A percentile compares a stretch with the other conserved stretches of the same genome.
These are phyloP conservation scores for Boletus rubropictus DNA, from an alignment of 768 basidiomycete species.

Conservation along the genomic window DNA sequence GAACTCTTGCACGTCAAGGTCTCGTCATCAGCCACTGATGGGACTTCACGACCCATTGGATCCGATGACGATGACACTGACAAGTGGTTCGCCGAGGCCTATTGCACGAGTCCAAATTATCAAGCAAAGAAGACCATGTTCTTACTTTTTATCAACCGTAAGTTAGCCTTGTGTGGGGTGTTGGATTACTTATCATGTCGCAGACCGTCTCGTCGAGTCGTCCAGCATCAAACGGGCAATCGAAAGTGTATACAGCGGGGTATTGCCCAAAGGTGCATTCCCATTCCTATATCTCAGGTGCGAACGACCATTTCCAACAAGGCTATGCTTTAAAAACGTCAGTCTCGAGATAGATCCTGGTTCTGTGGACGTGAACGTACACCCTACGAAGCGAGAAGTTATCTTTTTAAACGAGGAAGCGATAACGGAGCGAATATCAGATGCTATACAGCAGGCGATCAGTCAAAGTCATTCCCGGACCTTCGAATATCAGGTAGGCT, in stretches of 20 bases:
- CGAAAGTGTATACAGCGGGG: slow-evolving; percentile 76
- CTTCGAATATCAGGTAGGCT: slow-evolving; percentile 65
- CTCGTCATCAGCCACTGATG: slow-evolving; percentile 29
- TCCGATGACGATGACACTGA: slow-evolving; percentile 30
- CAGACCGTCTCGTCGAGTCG: slow-evolving; percentile 92
- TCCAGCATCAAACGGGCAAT: slow-evolving; percentile 79
- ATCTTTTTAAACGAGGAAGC: slow-evolving; percentile 89
- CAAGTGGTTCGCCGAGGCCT: slow-evolving; percentile 67
- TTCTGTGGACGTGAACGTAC: slow-evolving; percentile 94
- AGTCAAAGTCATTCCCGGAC: slow-evolving; percentile 59
- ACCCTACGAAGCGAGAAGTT: slow-evolving; percentile 96
- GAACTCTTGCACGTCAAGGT: slow-evolving; percentile 54
- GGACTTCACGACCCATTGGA: slow-evolving; percentile 16
- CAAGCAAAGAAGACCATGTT: slow-evolving; percentile 82
- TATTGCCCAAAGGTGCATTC: slow-evolving; percentile 82
- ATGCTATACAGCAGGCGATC: slow-evolving; percentile 64
- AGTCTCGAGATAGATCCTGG: slow-evolving; percentile 82
- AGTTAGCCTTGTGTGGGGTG: slow-evolving; percentile 22
- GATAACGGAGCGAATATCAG: slow-evolving; percentile 72
- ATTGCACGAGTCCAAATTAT: slow-evolving; percentile 84
- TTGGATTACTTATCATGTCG: background rate
- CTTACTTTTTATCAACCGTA: slow-evolving; percentile 93
- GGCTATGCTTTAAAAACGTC: background rate
- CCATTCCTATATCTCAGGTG: slow-evolving; percentile 96
- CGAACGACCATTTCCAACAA: slow-evolving; percentile 3